Conservation (phyloP, 345 rosid species). For the Clausena lansium region DNA sequence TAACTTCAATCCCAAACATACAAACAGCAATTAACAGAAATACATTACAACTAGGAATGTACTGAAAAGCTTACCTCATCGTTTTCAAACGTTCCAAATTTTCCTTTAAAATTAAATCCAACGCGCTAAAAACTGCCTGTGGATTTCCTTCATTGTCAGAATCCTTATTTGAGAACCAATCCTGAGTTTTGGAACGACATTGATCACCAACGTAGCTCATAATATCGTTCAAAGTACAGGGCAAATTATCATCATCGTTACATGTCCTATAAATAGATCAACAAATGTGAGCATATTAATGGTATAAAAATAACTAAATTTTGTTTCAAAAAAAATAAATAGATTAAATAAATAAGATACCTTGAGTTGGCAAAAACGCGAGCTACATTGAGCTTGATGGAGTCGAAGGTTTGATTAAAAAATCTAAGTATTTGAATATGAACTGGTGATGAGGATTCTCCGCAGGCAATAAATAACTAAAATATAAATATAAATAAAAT, state of each 20-base stretch:
- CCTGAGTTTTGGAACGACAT: slow-evolving; percentile 21
- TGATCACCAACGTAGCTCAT: slow-evolving; percentile 8
- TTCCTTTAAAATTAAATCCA: slow-evolving; percentile 61
- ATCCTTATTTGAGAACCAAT: slow-evolving; percentile 35
- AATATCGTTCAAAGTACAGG: slow-evolving; percentile 22
- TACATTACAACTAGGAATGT: neutral
- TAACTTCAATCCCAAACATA: neutral
- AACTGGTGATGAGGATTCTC: slow-evolving; percentile 35
- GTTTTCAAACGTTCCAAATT: slow-evolving; percentile 65
- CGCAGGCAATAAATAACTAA: slow-evolving; percentile 45
- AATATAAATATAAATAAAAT: neutral
- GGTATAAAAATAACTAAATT: too few species aligned
- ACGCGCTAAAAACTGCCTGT: slow-evolving; percentile 41
- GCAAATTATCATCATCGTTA: slow-evolving; percentile 28
- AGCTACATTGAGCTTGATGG: slow-evolving; percentile 40
- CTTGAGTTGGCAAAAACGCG: slow-evolving; percentile 29
- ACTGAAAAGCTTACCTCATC: slow-evolving; percentile 45
- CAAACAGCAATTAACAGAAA: neutral
- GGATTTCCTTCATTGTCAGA: slow-evolving; percentile 38
- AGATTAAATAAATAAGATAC: neutral
- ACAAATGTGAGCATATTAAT: neutral
- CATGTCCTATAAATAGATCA: slow-evolving; percentile 16
- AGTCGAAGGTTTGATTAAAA: slow-evolving; percentile 40
- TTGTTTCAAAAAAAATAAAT: too few species aligned
- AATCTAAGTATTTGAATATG: slow-evolving; percentile 35